Percentiles rank a stretch among this genome's conserved stretches.
Evolutionary conservation across 2,329 filamentous ascomycete genomes (phyloP).

Genomic region (Ceratocystis lukuohia): DNA sequence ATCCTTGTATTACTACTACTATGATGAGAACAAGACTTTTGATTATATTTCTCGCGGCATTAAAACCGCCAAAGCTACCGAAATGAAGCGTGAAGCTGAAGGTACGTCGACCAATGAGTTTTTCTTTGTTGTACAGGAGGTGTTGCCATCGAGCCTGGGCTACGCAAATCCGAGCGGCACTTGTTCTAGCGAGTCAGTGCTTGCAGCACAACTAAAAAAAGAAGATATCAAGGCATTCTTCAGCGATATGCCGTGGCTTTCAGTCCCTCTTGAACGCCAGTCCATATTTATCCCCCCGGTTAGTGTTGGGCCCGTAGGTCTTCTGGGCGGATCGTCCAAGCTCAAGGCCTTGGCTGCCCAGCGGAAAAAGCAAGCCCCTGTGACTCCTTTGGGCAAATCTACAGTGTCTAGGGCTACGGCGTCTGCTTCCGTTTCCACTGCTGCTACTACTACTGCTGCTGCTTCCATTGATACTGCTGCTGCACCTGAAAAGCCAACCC

Average conservation of each 20-base stretch:
- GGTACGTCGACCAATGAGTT: constrained; percentile 26
- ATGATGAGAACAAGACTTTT: constrained; percentile 67
- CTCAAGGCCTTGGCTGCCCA: constrained; percentile 79
- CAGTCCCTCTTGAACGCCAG: constrained; percentile 51
- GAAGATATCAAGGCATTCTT: constrained; percentile 44
- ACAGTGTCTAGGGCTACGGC: neutral
- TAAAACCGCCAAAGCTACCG: constrained; percentile 26
- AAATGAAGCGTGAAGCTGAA: constrained; percentile 31
- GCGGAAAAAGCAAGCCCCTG: constrained; percentile 59
- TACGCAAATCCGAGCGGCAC: neutral
- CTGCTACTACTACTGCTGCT: neutral
- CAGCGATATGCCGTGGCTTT: constrained; percentile 72
- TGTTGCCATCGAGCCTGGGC: constrained; percentile 16
- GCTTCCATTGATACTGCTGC: neutral
- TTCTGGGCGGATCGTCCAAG: constrained; percentile 79
- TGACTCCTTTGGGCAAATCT: neutral
- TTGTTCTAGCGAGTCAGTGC: neutral
- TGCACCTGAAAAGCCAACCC: constrained; percentile 11
- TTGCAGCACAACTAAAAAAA: constrained; percentile 1
- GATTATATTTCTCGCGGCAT: constrained; percentile 50
- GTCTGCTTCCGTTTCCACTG: neutral
- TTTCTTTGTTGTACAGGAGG: constrained; percentile 20
- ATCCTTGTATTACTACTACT: constrained; percentile 79
- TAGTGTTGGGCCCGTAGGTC: constrained; percentile 39
- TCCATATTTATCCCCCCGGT: constrained; percentile 48